phyloP scores from a whole-genome alignment of 805 yeast genomes.

The Metschnikowia gelsemii region DNA sequence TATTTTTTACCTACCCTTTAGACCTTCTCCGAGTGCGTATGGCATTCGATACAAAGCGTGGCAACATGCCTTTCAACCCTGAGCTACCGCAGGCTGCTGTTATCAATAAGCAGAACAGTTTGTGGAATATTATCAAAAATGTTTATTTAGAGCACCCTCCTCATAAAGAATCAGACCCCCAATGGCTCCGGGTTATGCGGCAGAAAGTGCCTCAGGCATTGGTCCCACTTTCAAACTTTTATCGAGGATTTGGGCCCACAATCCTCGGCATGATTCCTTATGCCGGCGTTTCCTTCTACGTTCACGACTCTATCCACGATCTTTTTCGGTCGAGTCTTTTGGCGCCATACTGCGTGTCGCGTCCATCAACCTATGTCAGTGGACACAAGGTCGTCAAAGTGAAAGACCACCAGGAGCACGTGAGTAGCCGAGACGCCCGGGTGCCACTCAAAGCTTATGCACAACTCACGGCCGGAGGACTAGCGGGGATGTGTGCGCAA shows the following conservation, averaged over 20 bases:
- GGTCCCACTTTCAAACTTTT: constrained; percentile 62
- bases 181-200: constrained; percentile 38
- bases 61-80: constrained; percentile 21
- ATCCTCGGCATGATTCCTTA: constrained; percentile 95
- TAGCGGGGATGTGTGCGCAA: constrained; percentile 94
- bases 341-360: constrained; percentile 49
- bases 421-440: constrained; percentile 42
- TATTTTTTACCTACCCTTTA: constrained; percentile 86
- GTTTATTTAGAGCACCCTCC: constrained; percentile 41
- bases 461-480: constrained; percentile 88
- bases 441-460: constrained; percentile 86
- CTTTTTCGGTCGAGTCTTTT: constrained; percentile 63
- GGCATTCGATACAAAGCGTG: constrained; percentile 72
- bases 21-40: constrained; percentile 87
- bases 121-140: constrained; percentile 30
- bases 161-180: constrained; percentile 32
- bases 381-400: constrained; percentile 22
- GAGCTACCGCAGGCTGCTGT: constrained; percentile 16
- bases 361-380: constrained; percentile 10
- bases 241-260: constrained; percentile 93
- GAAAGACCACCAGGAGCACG: constrained; percentile 18
- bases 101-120: constrained; percentile 32
- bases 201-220: constrained; percentile 31
- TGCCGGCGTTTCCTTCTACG: constrained; percentile 95
- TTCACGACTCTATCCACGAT: constrained; percentile 91